phyloP scores from a whole-genome alignment of 371 early-diverging fungal species.

The Mucor saturninus region DNA sequence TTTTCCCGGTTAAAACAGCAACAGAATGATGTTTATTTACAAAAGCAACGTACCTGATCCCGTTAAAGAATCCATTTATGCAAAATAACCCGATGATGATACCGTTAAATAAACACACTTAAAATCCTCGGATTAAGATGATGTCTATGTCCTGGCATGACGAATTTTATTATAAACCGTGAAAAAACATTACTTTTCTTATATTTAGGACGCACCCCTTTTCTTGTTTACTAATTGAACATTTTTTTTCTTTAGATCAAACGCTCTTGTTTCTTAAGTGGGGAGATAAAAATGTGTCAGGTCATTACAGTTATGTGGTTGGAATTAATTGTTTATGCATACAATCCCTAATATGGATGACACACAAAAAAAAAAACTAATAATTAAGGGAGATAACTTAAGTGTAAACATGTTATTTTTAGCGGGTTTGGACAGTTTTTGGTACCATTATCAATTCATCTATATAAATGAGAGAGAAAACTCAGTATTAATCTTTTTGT shows the following conservation, averaged over 20 bases:
- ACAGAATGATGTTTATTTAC: too few relatives aligned
- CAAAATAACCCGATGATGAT: slow-evolving; percentile 8
- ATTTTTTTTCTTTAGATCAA: neutral
- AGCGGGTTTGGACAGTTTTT: neutral
- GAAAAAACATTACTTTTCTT: neutral
- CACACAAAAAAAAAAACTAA: neutral
- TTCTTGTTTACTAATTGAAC: neutral
- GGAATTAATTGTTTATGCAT: neutral
- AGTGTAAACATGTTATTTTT: neutral
- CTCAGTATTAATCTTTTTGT: neutral
- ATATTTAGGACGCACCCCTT: neutral
- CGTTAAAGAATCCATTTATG: neutral
- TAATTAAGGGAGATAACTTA: slow-evolving; percentile 2
- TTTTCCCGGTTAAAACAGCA: neutral
- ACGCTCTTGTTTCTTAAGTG: too few relatives aligned
- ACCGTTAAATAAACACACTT: slow-evolving; percentile 8
- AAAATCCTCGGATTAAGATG: slow-evolving; percentile 10
- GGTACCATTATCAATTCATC: slow-evolving; percentile 29
- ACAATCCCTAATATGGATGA: neutral
- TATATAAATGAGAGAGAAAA: neutral
- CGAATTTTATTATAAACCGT: slow-evolving; percentile 11
- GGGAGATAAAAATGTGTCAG: neutral
- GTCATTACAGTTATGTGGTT: neutral
- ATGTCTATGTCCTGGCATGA: slow-evolving; percentile 15
- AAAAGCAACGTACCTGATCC: too few relatives aligned